Conservation (phyloP, 192 early-diverging fungal genomes). For the Podila minutissima region DNA sequence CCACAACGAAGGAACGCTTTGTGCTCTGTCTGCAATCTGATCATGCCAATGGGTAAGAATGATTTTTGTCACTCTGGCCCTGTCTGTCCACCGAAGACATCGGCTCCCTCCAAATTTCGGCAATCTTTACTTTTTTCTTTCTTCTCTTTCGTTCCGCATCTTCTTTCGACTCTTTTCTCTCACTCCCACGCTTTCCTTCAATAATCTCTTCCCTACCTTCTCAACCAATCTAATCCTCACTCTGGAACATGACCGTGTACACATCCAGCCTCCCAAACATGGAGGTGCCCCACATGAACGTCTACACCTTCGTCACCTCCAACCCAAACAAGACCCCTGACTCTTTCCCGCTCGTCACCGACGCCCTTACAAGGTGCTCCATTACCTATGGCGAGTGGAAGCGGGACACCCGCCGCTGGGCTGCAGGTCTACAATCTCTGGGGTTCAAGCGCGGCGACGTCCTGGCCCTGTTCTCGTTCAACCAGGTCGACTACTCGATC, state of each 20-base stretch:
- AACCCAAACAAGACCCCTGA: constrained; percentile 52
- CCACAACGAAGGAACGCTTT: too few species aligned
- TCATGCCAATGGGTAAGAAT: too few species aligned
- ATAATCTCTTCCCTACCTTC: not conserved
- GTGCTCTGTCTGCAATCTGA: too few species aligned
- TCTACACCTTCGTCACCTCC: constrained; percentile 52
- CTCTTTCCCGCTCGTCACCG: constrained; percentile 51
- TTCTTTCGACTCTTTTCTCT: constrained; percentile 4
- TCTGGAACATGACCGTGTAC: constrained; percentile 45
- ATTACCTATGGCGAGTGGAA: constrained; percentile 58
- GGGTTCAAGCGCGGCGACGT: constrained; percentile 75
- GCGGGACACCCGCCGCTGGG: constrained; percentile 48
- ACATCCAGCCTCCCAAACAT: constrained; percentile 44
- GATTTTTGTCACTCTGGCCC: too few species aligned
- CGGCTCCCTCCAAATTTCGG: too few species aligned
- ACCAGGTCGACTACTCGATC: constrained; percentile 64
- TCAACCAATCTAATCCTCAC: not conserved
- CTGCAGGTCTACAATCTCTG: constrained; percentile 52
- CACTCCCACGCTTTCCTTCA: not conserved
- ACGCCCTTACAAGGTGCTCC: constrained; percentile 39
- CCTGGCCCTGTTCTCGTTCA: constrained; percentile 78
- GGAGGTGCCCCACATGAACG: constrained; percentile 54
- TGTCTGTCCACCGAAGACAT: too few species aligned
- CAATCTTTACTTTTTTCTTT: not conserved
- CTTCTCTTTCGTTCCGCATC: not conserved